phyloP scores from a whole-genome alignment of 306 rosid species.

The Pachyrhizus erosus region DNA sequence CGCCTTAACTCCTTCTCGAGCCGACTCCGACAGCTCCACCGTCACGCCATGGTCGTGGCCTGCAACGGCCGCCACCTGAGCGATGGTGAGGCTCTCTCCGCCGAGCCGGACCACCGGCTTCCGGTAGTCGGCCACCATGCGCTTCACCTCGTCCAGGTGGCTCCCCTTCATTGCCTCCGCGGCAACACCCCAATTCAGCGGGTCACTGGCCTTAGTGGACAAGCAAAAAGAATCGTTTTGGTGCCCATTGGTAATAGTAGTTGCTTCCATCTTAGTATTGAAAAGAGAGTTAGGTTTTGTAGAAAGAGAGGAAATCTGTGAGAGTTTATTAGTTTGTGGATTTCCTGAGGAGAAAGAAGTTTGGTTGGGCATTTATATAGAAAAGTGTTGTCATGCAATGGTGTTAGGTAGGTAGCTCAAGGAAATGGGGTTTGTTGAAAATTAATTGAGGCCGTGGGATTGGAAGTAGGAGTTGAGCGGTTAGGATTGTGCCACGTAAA shows the following conservation, averaged over 20 bases:
- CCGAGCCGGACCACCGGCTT: constrained; percentile 71
- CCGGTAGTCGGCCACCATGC: constrained; percentile 83
- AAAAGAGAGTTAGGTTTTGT: too few relatives aligned
- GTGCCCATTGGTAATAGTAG: constrained; percentile 32
- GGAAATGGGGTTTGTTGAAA: too few relatives aligned
- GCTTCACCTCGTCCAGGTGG: constrained; percentile 85
- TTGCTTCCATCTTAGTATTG: constrained; percentile 47
- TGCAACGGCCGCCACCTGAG: constrained; percentile 90
- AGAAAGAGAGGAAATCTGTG: not conserved
- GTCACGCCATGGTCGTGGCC: constrained; percentile 35
- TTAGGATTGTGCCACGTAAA: too few relatives aligned
- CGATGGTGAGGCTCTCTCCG: constrained; percentile 72
- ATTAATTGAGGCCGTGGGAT: too few relatives aligned
- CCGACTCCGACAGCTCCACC: constrained; percentile 74
- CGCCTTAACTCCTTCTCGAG: constrained; percentile 83
- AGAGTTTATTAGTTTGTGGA: not conserved
- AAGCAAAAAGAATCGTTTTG: constrained; percentile 56
- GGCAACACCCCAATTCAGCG: constrained; percentile 72
- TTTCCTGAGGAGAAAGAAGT: not conserved
- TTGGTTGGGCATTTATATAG: not conserved
- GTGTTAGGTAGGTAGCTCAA: not conserved
- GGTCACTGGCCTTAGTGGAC: constrained; percentile 48
- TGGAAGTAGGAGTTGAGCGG: too few relatives aligned
- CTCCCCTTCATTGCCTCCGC: constrained; percentile 78
- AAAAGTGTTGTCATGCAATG: not conserved